Base-by-base conservation (phyloP, 306 rosid genomes). In the Betula pendula region DNA sequence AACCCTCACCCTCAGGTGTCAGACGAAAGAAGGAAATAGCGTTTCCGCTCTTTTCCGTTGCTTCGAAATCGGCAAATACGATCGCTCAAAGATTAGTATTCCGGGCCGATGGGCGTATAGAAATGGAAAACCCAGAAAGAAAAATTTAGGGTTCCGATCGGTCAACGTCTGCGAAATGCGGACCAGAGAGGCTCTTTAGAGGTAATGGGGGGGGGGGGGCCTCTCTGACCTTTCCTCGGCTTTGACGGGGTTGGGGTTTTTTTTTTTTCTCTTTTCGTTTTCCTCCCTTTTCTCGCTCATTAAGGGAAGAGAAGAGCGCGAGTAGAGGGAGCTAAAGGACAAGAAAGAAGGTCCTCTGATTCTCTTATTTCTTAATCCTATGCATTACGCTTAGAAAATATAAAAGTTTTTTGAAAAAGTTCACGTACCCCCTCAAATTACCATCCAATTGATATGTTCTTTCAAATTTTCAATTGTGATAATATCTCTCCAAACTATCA, bases 291-390 rank as follows among this genome's bases (percentile, higher is more conserved):
- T 51, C 80, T 75, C 76, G 74, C 75, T 74, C 81, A 43, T 68
- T 19, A 20, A 48, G 75, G 44, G n/a, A n/a, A n/a, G n/a, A n/a
- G n/a, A 55, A 47, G 72, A 71, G 81, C 73, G 86, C 78, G 76
- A 73, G 83, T 65, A 66, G 78, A 80, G 40, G 19, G 45, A 31
- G n/a, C 65, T 9, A 45, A 22, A 60, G 12, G 35, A 17, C 43
- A 16, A 72, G 68, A 50, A 16, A 5, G 5, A 16, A 45, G 24
- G 27, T 48, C 62, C 19, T 62, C 66, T 68, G 74, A 74, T 40
- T 20, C 35, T 56, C 24, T 27, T 22, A 3, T 49, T 49, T 16
- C 55, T 49, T 14, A 38, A 4, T 49, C n/a, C n/a, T 47, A 5
- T 42, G 45, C 10, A 42, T 42, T 42, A 6, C 45, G n/a, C n/a